Base-by-base conservation (phyloP, 805 yeast species). In the Schwanniomyces pseudopolymorphus region DNA sequence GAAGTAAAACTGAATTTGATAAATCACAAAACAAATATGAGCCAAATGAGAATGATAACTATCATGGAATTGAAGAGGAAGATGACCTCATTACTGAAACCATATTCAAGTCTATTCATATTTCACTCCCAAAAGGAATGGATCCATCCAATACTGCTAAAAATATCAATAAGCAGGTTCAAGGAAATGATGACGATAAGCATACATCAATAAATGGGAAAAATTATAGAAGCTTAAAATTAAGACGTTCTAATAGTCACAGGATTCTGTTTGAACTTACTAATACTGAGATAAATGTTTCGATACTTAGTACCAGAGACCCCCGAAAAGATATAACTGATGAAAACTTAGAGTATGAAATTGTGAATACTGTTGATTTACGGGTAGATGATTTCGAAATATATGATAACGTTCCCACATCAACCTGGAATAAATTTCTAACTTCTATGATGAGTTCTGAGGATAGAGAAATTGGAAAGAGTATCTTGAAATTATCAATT, bases 381-480 rank as follows among this genome's bases (percentile, higher is more conserved):
- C 63, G 68, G 11, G 66, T 86, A 3, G 74, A 74, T 7, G 79
- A 81, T 33, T 67, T 88, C 39, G 83, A 79, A 42, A 71, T 89
- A 2, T 67, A 79, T 44, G 97, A 91, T 61, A 86, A 88, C 58
- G 83, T 91, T 1, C 85, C 89, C 0, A 80, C 90, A 0, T 92
- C 97, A 0, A 85, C 96, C 0, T 92, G 97, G 97, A 87, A 89
- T 55, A 87, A 86, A 66, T 83, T 90, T 61, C 72, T 84, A 25
- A 82, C 91, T 1, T 79, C 83, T 53, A 75, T 86, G 79, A 77
- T 81, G 48, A 82, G 80, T 41, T 77, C 83, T 20, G 89, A 88
- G 0, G 89, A 83, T 25, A 69, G 92, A 51, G 94, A 87, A 53
- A 69, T 75, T 20, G 87, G 85, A 0, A 80, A 82, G 0, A 77